Evolutionary conservation across 75 land plant genomes (phyloP), one percentile per base, ranked within the genome.

Genomic region (Picea glauca): DNA sequence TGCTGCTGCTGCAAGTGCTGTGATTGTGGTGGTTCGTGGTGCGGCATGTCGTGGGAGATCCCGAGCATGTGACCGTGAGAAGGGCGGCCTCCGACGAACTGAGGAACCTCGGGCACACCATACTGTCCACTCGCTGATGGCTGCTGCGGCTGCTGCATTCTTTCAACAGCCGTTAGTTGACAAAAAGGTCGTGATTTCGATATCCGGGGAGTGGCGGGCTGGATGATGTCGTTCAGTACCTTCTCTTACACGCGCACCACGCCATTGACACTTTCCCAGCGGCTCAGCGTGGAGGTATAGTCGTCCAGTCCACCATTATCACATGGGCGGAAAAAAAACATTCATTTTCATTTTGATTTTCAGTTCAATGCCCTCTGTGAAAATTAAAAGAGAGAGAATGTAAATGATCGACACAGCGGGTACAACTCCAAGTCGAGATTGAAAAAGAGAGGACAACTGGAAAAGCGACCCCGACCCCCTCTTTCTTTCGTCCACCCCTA

Each of bases 31-130:
- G 5, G 83, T 74, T 13, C 81, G 56, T 50, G 81, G 61, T 75
- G 79, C 21, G 81, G 60, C 76, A 74, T 68, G 17, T 74, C 87
- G 43, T 76, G 87, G 58, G 77, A 76, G 87, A 84, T 79, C 64
- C 76, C 59, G 32, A 84, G 83, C 60, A 84, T 59, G 76, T 82
- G 86, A 43, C 31, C 80, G n/a, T 72, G 80, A 3, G 76, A 4
- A 1, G 76, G 12, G 35, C 80, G 56, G 13, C 35, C 54, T 14
- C 54, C 58, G 11, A 38, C 61, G 62, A 67, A 77, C 14, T 82
- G 80, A 38, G 82, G 32, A 56, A 83, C 80, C 18, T 83, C 81
- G 31, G 79, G 58, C 57, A 77, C 80, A 20, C 76, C 80, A 40
- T 81, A 84, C 72, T 81, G 79, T 76, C 80, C 54, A 70, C 77